These are phyloP conservation scores for Kondoa malvinella DNA, from an alignment of 768 basidiomycete genomes.

Conservation along the genomic window DNA sequence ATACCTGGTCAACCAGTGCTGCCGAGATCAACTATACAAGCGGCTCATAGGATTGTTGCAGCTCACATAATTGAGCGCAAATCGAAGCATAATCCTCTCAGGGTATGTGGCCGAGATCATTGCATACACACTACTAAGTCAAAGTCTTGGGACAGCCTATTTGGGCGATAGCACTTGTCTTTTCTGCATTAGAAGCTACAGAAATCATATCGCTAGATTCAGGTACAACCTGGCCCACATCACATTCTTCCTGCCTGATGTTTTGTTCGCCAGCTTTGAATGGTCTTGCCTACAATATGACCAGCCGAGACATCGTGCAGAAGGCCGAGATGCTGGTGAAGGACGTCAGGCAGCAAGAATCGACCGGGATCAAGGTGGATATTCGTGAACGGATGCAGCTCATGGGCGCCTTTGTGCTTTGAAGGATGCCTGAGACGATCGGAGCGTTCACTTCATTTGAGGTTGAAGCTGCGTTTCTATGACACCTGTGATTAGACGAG, in stretches of 20 bases:
- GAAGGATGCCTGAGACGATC: too few species aligned
- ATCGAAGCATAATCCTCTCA: not conserved
- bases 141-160: not conserved
- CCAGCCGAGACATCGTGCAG: not conserved
- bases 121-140: not conserved
- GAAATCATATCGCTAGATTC: not conserved
- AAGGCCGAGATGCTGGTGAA: not conserved
- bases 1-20: not conserved
- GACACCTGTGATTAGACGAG: too few species aligned
- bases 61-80: not conserved
- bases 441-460: too few species aligned
- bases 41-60: not conserved
- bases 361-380: not conserved
- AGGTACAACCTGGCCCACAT: not conserved
- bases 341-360: not conserved
- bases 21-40: not conserved
- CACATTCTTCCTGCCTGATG: not conserved
- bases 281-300: not conserved
- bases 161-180: not conserved
- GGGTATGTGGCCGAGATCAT: not conserved
- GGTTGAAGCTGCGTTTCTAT: too few species aligned
- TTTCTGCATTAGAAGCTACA: not conserved
- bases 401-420: not conserved
- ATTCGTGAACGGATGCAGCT: not conserved
- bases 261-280: not conserved